Base-by-base conservation (phyloP, 2,329 filamentous ascomycete species). In the Torrubiella hemipterigena region DNA sequence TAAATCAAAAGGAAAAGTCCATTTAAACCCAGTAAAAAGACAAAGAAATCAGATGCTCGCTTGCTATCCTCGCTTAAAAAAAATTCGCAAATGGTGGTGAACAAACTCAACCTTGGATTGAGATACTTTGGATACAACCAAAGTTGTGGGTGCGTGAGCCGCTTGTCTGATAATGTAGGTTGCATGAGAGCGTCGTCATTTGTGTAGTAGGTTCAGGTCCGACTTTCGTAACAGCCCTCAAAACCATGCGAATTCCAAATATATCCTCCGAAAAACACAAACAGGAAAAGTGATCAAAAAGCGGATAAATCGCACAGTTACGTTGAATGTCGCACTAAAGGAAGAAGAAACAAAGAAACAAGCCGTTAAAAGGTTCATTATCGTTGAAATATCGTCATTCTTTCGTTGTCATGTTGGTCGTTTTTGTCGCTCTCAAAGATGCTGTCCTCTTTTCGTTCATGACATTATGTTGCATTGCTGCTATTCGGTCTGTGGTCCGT, bases 71-170 rank as follows among this genome's bases (percentile, higher is more conserved):
- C n/a, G n/a, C n/a, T n/a, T n/a, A n/a, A n/a, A 33, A 40, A 38
- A 43, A 37, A 38, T 43, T 45, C 39, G 33, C 29, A 44, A 48
- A 45, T 32, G 34, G 45, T 37, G 42, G 35, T 36, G 44, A 45
- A 47, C n/a, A n/a, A n/a, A n/a, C n/a, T n/a, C n/a, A n/a, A n/a
- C n/a, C n/a, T n/a, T n/a, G n/a, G n/a, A n/a, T n/a, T n/a, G n/a
- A n/a, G n/a, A n/a, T n/a, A n/a, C n/a, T n/a, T n/a, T n/a, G n/a
- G n/a, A n/a, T n/a, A n/a, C n/a, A n/a, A n/a, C n/a, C n/a, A 30
- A 27, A 25, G 18, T 31, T 35, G 31, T 24, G 48, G 46, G 51
- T 64, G 63, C 61, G 62, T 65, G 63, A 65, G 62, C 62, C 62
- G 58, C 56, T 55, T 51, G 43, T 60, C 56, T 62, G 52, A 50